phyloP scores from a whole-genome alignment of 345 rosid species.

The Adansonia digitata region DNA sequence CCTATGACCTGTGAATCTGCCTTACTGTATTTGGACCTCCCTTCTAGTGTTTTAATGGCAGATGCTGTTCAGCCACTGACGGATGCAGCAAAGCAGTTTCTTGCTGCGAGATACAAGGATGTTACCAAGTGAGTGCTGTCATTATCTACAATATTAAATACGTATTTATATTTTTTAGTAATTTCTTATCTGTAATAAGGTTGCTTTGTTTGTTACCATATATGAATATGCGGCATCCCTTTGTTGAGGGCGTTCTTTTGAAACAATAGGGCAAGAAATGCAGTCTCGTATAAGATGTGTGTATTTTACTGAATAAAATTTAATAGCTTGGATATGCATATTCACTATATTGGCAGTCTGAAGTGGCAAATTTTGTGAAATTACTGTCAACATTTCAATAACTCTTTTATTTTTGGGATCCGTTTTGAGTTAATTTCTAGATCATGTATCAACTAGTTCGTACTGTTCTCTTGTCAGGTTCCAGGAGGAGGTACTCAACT shows the following conservation, averaged over 20 bases:
- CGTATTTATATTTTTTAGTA: neutral
- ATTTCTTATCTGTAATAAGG: neutral
- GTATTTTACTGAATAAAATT: neutral
- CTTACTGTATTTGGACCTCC: conserved; percentile 68
- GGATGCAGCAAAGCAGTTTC: conserved; percentile 64
- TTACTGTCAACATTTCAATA: neutral
- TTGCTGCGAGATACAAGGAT: conserved; percentile 54
- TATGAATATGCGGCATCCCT: neutral
- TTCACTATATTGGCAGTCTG: neutral
- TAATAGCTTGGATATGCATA: neutral
- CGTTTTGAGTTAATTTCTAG: neutral
- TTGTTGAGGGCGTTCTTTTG: neutral
- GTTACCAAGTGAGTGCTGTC: conserved; percentile 42
- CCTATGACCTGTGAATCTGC: conserved; percentile 80
- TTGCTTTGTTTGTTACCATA: neutral
- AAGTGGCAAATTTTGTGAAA: neutral
- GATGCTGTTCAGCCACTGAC: conserved; percentile 73
- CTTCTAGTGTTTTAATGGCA: conserved; percentile 55
- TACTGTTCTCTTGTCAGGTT: conserved; percentile 33
- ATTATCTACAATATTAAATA: neutral
- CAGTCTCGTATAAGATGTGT: neutral
- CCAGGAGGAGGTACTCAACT: conserved; percentile 59
- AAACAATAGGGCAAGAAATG: neutral
- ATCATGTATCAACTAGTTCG: neutral
- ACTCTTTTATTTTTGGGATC: neutral